Conservation (phyloP, 352 stramenopile species). For the Plasmopara muralis region DNA sequence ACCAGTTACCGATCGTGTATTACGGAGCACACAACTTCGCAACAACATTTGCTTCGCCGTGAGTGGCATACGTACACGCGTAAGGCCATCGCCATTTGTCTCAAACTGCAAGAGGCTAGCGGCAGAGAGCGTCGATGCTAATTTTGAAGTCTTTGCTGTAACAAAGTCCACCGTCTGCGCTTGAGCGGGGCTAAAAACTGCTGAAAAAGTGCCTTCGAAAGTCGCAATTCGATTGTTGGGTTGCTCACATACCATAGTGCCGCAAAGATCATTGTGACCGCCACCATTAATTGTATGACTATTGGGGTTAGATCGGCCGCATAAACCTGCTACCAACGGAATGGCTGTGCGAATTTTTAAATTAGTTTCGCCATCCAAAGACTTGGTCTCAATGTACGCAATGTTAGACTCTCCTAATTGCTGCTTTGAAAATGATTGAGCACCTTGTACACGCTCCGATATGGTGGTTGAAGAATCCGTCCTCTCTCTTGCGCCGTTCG, state of each 20-base stretch:
- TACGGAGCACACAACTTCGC: slow-evolving; percentile 82
- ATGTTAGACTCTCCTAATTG: slow-evolving; percentile 29
- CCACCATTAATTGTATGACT: slow-evolving; percentile 10
- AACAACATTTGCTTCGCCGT: slow-evolving; percentile 87
- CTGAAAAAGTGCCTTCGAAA: slow-evolving; percentile 71
- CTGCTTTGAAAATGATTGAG: slow-evolving; percentile 1
- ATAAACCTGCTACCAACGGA: slow-evolving; percentile 37
- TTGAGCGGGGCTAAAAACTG: slow-evolving; percentile 31
- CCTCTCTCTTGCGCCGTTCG: slow-evolving; percentile 5
- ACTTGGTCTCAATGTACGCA: slow-evolving; percentile 84
- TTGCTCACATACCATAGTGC: slow-evolving; percentile 61
- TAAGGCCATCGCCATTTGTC: slow-evolving; percentile 24
- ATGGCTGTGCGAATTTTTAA: slow-evolving; percentile 78
- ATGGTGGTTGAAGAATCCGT: slow-evolving; percentile 2
- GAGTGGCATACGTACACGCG: slow-evolving; percentile 46
- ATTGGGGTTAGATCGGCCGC: slow-evolving; percentile 6
- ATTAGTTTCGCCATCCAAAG: slow-evolving; percentile 78
- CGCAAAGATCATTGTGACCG: slow-evolving; percentile 39
- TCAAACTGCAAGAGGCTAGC: slow-evolving; percentile 24
- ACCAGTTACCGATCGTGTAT: slow-evolving; percentile 76
- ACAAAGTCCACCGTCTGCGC: slow-evolving; percentile 31
- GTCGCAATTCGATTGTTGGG: slow-evolving; percentile 83
- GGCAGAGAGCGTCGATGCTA: slow-evolving; percentile 5
- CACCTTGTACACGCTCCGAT: background rate
- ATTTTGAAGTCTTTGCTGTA: slow-evolving; percentile 1